A percentile compares a stretch with the other conserved stretches of the same genome.
Conservation (phyloP, 164 flowering plant genomes). For the Vitis riparia region DNA sequence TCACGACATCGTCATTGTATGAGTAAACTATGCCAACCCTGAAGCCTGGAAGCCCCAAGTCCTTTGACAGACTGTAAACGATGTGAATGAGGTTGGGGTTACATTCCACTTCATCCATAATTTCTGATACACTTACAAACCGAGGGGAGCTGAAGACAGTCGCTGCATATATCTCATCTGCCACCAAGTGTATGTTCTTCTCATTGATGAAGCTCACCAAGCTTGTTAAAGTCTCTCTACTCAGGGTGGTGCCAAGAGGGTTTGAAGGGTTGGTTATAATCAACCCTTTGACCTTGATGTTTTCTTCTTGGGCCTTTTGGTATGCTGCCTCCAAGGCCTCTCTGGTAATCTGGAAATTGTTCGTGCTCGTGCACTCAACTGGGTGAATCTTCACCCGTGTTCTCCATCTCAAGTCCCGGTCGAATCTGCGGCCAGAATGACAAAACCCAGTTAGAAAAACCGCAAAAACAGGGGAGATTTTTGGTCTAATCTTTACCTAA, state of each 20-base stretch:
- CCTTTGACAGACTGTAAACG: conserved; percentile 52
- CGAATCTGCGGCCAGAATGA: conserved; percentile 32
- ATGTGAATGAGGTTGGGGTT: conserved; percentile 39
- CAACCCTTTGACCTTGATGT: conserved; percentile 41
- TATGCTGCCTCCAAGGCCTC: conserved; percentile 40
- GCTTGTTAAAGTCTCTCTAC: conserved; percentile 28
- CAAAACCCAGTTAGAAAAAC: too few species aligned
- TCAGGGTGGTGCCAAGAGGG: conserved; percentile 39
- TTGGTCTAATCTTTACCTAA: too few species aligned
- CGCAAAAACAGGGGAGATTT: too few species aligned
- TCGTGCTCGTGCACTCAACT: conserved; percentile 36
- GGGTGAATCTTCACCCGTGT: conserved; percentile 37
- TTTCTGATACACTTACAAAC: conserved; percentile 37
- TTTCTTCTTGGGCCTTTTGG: conserved; percentile 23
- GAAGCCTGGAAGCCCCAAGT: conserved; percentile 58
- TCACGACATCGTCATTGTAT: conserved; percentile 36
- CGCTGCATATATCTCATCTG: conserved; percentile 51
- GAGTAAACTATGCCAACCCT: conserved; percentile 55
- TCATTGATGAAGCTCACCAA: conserved; percentile 32
- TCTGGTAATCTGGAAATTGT: conserved; percentile 38
- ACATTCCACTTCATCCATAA: conserved; percentile 22
- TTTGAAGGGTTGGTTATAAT: conserved; percentile 52
- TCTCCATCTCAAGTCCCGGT: conserved; percentile 47
- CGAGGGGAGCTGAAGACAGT: conserved; percentile 30
- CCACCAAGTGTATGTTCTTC: conserved; percentile 40